Conservation (phyloP, 257 asterid species). For the Nemophila menziesii region DNA sequence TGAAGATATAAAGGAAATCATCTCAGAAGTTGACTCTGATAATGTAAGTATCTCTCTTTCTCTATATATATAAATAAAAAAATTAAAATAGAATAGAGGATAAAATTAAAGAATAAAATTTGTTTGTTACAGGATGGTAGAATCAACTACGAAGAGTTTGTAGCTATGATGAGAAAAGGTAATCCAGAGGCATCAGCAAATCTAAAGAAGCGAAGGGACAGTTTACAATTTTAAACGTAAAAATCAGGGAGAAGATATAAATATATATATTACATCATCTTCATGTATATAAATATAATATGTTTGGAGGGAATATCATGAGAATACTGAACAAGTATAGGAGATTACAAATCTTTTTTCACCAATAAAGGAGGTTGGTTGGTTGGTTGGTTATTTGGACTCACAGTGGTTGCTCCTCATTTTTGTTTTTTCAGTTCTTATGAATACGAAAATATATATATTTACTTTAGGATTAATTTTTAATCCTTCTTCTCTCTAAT, state of each 20-base stretch:
- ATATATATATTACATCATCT: not conserved
- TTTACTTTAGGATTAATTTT: not conserved
- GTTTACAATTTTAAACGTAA: slow-evolving; percentile 20
- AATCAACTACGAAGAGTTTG: slow-evolving; percentile 70
- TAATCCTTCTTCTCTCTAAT: no score
- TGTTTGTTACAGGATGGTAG: slow-evolving; percentile 73
- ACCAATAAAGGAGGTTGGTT: not conserved
- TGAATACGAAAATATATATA: not conserved
- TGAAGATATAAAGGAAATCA: slow-evolving; percentile 55
- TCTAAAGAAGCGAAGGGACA: slow-evolving; percentile 55
- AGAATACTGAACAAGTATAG: not conserved
- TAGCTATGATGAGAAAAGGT: slow-evolving; percentile 85
- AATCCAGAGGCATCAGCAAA: slow-evolving; percentile 45
- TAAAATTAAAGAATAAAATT: no score
- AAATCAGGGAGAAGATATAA: slow-evolving; percentile 1
- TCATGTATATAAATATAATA: not conserved
- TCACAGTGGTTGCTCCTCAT: not conserved
- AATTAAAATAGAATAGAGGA: no score
- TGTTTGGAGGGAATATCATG: not conserved
- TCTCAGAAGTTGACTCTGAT: slow-evolving; percentile 66
- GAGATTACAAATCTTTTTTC: not conserved
- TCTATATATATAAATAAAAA: no score
- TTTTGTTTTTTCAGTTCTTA: no score
- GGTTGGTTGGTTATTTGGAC: no score
- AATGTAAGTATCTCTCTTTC: slow-evolving; percentile 25